Evolutionary conservation across 192 early-diverging fungal genomes (phyloP).

Genomic region (Coemansia sp.): DNA sequence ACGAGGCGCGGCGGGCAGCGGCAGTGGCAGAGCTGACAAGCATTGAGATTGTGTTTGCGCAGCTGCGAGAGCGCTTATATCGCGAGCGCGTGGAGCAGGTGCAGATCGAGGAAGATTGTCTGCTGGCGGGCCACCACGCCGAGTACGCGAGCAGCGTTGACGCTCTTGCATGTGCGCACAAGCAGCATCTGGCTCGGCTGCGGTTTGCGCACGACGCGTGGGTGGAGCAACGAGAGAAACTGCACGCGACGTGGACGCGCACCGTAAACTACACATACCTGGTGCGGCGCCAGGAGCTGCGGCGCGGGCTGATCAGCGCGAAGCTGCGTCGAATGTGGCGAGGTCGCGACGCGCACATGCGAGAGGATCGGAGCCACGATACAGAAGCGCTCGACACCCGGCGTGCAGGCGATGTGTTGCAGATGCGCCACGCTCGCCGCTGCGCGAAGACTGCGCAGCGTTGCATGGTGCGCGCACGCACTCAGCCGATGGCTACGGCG

Average conservation of each 20-base stretch:
- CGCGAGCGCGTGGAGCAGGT: conserved; percentile 47
- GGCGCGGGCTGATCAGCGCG: conserved; percentile 27
- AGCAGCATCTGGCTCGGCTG: conserved; percentile 30
- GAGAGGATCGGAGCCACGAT: conserved; percentile 31
- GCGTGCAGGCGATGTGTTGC: background rate
- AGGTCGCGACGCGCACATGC: conserved; percentile 35
- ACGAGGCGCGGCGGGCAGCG: conserved; percentile 42
- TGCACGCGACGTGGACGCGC: conserved; percentile 32
- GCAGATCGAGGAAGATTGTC: conserved; percentile 44
- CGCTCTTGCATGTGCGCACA: conserved; percentile 19
- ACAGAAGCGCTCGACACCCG: conserved; percentile 27
- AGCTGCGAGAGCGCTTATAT: conserved; percentile 52
- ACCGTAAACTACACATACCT: conserved; percentile 48
- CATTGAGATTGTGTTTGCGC: conserved; percentile 55
- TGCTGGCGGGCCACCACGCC: conserved; percentile 39
- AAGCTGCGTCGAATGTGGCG: conserved; percentile 45
- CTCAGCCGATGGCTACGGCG: conserved; percentile 34
- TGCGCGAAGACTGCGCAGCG: conserved; percentile 28
- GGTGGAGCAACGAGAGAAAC: conserved; percentile 33
- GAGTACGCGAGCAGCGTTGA: conserved; percentile 43
- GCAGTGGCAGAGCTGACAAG: conserved; percentile 43
- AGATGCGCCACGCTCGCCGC: conserved; percentile 29
- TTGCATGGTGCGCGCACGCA: conserved; percentile 36
- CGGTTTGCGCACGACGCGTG: conserved; percentile 34
- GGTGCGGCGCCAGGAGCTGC: conserved; percentile 51